Evolutionary conservation across 2,329 filamentous ascomycete species (phyloP).

Genomic region (Ophiobolus disseminans): DNA sequence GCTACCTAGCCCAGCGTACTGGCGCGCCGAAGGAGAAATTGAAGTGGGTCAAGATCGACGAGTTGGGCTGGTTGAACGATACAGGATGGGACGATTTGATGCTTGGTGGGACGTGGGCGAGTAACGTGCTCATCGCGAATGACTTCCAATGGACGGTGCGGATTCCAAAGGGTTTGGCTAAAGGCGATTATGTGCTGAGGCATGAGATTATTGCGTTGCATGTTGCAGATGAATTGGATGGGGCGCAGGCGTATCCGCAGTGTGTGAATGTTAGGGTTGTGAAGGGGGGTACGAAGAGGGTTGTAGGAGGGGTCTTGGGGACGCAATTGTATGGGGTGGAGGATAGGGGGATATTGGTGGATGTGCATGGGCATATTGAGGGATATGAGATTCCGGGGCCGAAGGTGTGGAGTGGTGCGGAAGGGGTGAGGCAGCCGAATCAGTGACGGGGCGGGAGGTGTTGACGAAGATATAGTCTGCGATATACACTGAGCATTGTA

Average conservation of each 20-base stretch:
- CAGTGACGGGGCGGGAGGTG: slow-evolving; percentile 1
- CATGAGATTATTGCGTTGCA: slow-evolving; percentile 62
- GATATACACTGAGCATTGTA: too few species aligned
- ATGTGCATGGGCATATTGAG: slow-evolving; percentile 45
- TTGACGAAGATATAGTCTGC: too few species aligned
- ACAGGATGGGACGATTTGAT: slow-evolving; percentile 21
- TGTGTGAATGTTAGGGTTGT: slow-evolving; percentile 58
- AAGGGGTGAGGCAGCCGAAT: slow-evolving; percentile 8
- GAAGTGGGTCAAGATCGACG: slow-evolving; percentile 44
- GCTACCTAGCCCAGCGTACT: slow-evolving; percentile 41
- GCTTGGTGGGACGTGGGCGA: slow-evolving; percentile 40
- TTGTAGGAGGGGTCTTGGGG: slow-evolving; percentile 52
- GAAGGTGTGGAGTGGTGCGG: slow-evolving; percentile 25
- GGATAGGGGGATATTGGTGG: slow-evolving; percentile 50
- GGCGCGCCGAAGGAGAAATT: slow-evolving; percentile 28
- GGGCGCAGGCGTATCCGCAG: slow-evolving; percentile 60
- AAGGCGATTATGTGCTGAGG: slow-evolving; percentile 60
- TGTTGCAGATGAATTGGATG: slow-evolving; percentile 49
- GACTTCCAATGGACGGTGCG: slow-evolving; percentile 54
- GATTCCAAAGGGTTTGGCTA: slow-evolving; percentile 51
- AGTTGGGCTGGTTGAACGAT: slow-evolving; percentile 34
- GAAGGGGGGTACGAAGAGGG: slow-evolving; percentile 42
- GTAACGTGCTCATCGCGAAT: slow-evolving; percentile 48
- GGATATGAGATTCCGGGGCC: slow-evolving; percentile 53
- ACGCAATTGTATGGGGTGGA: slow-evolving; percentile 54